These are phyloP conservation scores for Dictyostelium brefeldianum DNA, from an alignment of 78 protist genomes.

Conservation along the genomic window DNA sequence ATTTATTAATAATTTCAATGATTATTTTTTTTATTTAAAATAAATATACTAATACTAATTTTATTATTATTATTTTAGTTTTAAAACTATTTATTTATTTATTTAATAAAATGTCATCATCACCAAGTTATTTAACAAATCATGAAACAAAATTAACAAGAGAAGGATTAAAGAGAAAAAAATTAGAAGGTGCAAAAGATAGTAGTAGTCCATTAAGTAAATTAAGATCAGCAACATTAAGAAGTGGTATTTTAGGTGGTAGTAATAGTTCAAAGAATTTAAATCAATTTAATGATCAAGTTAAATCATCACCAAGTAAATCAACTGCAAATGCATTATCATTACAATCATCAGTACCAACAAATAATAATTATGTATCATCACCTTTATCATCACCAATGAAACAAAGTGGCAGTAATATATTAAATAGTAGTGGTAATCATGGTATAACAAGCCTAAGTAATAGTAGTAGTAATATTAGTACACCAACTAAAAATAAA, in stretches of 20 bases:
- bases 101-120: conserved; percentile 15
- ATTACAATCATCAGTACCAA: conserved; percentile 57
- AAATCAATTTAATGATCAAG: conserved; percentile 25
- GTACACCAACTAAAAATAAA: conserved; percentile 23
- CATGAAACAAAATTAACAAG: conserved; percentile 19
- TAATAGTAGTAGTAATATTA: not conserved
- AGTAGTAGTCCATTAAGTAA: conserved; percentile 56
- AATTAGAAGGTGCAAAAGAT: conserved; percentile 61
- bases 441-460: not conserved
- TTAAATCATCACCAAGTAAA: conserved; percentile 41
- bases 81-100: not conserved
- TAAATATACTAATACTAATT: not conserved
- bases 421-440: not conserved
- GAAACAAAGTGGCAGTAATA: not conserved
- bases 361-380: conserved; percentile 14
- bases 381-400: conserved; percentile 21
- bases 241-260: not conserved
- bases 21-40: not conserved
- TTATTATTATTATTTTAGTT: not conserved
- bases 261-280: conserved; percentile 24
- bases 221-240: conserved; percentile 51
- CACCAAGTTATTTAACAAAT: conserved; percentile 17
- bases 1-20: no score
- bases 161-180: conserved; percentile 48
- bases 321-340: conserved; percentile 72